Evolutionary conservation across 805 yeast genomes (phyloP), one percentile per base, ranked within the genome.

Genomic region (Saturnispora saitoi): DNA sequence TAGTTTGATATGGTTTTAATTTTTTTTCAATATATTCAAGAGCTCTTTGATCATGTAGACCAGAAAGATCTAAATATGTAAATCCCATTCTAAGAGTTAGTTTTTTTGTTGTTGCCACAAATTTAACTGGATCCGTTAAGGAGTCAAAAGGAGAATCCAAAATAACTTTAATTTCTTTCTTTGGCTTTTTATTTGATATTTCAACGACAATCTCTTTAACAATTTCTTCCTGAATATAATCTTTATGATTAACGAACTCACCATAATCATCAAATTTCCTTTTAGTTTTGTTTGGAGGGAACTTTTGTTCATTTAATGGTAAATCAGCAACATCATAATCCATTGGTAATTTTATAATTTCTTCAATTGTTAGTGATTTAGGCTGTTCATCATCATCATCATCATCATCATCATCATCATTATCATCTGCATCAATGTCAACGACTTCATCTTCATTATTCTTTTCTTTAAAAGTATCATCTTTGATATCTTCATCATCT

Each of bases 251-350:
- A 19, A 90, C 80, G 2, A 81, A 66, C 48, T 79, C 82, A 29
- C 99, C 99, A 63, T 91, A 93, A 55, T 91, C 97, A 60, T 93
- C 98, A 42, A 73, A 68, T 54, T 84, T 78, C 22, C 75, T 68
- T 56, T 78, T 77, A 29, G 71, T 75, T 1, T 76, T 74, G 34
- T 77, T 68, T 56, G 70, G 84, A 11, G 96, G 98, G 59, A 91
- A 93, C 86, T 85, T 83, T 40, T 73, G 77, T 63, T 70, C 73
- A 64, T 60, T 76, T 63, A 70, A 77, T 58, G 63, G 66, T 32
- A 72, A 70, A 5, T 70, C 69, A 29, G 75, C 69, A 39, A 81
- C 76, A 58, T 83, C 86, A 47, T 65, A 70, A 56, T 76, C 81
- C 59, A 80, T 68, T 1, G 81, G 78, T 50, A 69, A 59, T 47